Conservation (phyloP, 2,329 filamentous ascomycete species). For the Tolypocladium inflatum region DNA sequence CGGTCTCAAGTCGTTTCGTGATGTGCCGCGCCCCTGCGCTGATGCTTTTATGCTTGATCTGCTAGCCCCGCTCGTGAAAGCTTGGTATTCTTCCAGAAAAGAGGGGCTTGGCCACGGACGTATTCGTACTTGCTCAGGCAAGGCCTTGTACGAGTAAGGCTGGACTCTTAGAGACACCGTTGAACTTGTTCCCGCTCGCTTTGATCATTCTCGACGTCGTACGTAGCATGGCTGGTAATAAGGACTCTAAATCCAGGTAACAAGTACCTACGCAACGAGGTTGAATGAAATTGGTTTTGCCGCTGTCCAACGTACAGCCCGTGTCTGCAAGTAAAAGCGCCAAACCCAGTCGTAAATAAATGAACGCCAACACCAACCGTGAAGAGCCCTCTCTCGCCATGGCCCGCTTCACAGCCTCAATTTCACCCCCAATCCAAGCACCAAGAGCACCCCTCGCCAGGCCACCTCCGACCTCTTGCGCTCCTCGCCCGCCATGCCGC, state of each 20-base stretch:
- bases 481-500: slow-evolving; percentile 41
- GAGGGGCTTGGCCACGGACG: too few relatives aligned
- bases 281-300: background rate
- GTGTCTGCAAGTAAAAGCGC: too few relatives aligned
- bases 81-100: too few relatives aligned
- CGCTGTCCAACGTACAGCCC: too few relatives aligned
- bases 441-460: background rate
- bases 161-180: too few relatives aligned
- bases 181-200: background rate
- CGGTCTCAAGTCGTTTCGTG: too few relatives aligned
- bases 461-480: too few relatives aligned
- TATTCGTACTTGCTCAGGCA: background rate
- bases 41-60: too few relatives aligned
- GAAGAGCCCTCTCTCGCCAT: background rate
- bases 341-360: background rate
- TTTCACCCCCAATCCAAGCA: background rate
- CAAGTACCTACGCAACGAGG: background rate
- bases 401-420: background rate
- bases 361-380: background rate
- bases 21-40: too few relatives aligned
- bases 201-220: background rate
- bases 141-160: too few relatives aligned
- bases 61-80: background rate
- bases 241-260: background rate
- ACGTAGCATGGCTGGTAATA: background rate